A percentile compares a stretch with the other conserved stretches of the same genome.
Conservation (phyloP, 2,329 filamentous ascomycete species). For the Sporothrix brunneoviolacea region DNA sequence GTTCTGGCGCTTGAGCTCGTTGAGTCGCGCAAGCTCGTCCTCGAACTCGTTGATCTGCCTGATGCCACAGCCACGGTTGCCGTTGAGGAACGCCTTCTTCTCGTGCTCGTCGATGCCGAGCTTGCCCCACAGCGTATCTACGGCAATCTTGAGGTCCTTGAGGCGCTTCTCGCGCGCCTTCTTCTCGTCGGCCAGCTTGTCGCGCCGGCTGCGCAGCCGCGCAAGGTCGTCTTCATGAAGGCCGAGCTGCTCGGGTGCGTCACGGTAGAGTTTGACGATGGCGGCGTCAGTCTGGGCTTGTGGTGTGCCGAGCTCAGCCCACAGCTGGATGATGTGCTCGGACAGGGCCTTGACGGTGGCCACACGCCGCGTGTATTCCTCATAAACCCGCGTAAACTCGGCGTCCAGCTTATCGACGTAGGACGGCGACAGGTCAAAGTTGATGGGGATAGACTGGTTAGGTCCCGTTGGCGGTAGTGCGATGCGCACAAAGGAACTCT, state of each 20-base stretch:
- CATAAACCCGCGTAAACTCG: conserved; percentile 91
- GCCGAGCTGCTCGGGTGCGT: conserved; percentile 88
- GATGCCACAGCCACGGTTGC: conserved; percentile 84
- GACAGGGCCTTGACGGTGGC: conserved; percentile 65
- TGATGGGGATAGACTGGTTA: conserved; percentile 68
- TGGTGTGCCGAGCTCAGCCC: conserved; percentile 91
- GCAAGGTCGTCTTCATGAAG: conserved; percentile 80
- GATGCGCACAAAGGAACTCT: conserved; percentile 79
- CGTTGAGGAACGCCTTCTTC: conserved; percentile 75
- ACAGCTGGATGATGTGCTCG: conserved; percentile 86
- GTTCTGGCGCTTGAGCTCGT: conserved; percentile 92
- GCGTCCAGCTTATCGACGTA: conserved; percentile 82
- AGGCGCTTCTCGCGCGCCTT: conserved; percentile 69
- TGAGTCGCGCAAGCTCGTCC: conserved; percentile 77
- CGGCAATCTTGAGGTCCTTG: conserved; percentile 65
- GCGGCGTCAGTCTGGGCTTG: conserved; percentile 83
- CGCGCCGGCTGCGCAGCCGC: conserved; percentile 64
- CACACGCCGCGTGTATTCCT: conserved; percentile 86
- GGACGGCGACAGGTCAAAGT: conserved; percentile 83
- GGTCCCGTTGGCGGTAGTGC: conserved; percentile 75
- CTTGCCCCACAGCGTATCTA: conserved; percentile 86
- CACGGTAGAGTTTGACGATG: conserved; percentile 84
- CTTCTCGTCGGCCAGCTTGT: conserved; percentile 85
- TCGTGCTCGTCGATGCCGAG: conserved; percentile 77
- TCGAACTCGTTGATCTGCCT: conserved; percentile 94